Evolutionary conservation across 2,329 filamentous ascomycete genomes (phyloP).

Genomic region (Aspergillus sp.): DNA sequence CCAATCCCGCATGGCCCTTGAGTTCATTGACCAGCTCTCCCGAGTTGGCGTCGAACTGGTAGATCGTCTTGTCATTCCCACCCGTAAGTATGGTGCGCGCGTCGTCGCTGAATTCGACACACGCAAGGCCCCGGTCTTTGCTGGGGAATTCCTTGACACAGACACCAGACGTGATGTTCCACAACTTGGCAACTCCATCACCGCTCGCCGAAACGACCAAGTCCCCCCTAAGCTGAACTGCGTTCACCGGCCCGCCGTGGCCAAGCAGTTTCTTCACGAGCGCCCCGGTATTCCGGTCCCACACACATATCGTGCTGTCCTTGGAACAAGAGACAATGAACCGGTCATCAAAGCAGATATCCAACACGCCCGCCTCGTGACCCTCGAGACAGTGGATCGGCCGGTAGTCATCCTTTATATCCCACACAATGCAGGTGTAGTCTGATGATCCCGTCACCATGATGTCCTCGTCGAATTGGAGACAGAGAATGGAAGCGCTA

Average conservation of each 20-base stretch:
- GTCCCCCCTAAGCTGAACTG: conserved; percentile 88
- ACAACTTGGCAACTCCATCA: conserved; percentile 86
- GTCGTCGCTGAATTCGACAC: conserved; percentile 92
- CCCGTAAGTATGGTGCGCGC: conserved; percentile 88
- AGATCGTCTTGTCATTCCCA: conserved; percentile 90
- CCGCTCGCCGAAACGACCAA: conserved; percentile 88
- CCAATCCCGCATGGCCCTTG: conserved; percentile 72
- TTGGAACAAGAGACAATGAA: conserved; percentile 97
- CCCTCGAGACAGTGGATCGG: conserved; percentile 68
- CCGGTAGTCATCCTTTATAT: conserved; percentile 65
- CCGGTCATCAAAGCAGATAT: conserved; percentile 83
- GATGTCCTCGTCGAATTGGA: conserved; percentile 88
- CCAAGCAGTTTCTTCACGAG: conserved; percentile 72
- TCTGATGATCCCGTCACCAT: conserved; percentile 94
- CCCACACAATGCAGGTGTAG: conserved; percentile 82
- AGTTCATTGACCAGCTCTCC: conserved; percentile 74
- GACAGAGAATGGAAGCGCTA: conserved; percentile 83
- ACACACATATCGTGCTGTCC: conserved; percentile 86
- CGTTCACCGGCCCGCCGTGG: conserved; percentile 88
- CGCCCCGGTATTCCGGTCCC: conserved; percentile 71
- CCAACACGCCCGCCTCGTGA: conserved; percentile 81
- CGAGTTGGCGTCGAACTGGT: conserved; percentile 89
- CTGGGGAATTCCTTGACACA: conserved; percentile 84
- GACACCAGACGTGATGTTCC: conserved; percentile 83
- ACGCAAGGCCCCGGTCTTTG: conserved; percentile 87